Evolutionary conservation across 2,329 filamentous ascomycete species (phyloP).

Genomic region (Ascochyta clinopodiicola): DNA sequence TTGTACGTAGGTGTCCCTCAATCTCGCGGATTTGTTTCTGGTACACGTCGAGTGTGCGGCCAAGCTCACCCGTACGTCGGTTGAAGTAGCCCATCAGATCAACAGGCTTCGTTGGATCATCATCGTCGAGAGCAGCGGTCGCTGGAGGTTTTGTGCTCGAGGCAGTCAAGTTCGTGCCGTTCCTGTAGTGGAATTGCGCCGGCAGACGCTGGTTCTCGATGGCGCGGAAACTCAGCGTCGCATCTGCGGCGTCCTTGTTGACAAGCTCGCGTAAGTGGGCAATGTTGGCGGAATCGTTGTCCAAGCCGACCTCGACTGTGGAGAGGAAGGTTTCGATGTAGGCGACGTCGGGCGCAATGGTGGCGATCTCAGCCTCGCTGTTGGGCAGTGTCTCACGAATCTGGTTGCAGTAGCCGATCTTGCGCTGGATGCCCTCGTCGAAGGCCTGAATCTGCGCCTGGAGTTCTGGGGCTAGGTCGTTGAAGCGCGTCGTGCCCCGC

Average conservation of each 20-base stretch:
- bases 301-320: constrained; percentile 67
- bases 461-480: constrained; percentile 82
- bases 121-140: constrained; percentile 46
- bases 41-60: constrained; percentile 50
- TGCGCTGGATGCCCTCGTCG: constrained; percentile 79
- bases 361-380: constrained; percentile 68
- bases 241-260: constrained; percentile 72
- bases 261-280: constrained; percentile 63
- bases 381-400: constrained; percentile 70
- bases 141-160: constrained; percentile 37
- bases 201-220: constrained; percentile 78
- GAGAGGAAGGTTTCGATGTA: constrained; percentile 68
- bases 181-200: constrained; percentile 63
- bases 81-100: constrained; percentile 57
- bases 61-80: constrained; percentile 49
- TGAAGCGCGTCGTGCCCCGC: constrained; percentile 87
- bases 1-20: constrained; percentile 56
- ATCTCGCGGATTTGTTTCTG: constrained; percentile 55
- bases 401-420: constrained; percentile 78
- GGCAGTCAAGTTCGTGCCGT: constrained; percentile 48
- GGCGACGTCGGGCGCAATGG: constrained; percentile 69
- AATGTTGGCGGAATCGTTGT: constrained; percentile 68
- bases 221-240: constrained; percentile 73
- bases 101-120: constrained; percentile 45
- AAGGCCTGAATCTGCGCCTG: constrained; percentile 79